Conservation (phyloP, 495 filamentous ascomycete genomes). For the Collariella sp. region DNA sequence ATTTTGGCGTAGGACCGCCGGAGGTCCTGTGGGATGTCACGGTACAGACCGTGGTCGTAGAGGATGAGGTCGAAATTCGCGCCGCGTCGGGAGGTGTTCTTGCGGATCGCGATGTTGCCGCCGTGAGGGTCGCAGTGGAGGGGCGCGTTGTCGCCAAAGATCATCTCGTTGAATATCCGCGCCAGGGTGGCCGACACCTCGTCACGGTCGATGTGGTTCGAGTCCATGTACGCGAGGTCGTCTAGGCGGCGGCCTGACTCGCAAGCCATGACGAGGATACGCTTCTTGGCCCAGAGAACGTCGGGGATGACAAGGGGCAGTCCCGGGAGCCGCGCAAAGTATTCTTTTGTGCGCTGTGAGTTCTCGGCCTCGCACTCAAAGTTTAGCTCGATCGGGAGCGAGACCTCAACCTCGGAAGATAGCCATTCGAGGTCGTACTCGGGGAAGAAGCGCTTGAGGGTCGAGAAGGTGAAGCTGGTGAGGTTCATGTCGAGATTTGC, state of each 20-base stretch:
- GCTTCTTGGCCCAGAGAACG: constrained; percentile 79
- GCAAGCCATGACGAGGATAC: constrained; percentile 94
- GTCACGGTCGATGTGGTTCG: constrained; percentile 81
- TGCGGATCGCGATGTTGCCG: constrained; percentile 89
- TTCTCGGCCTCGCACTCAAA: constrained; percentile 83
- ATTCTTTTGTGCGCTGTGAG: constrained; percentile 64
- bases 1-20: constrained; percentile 90
- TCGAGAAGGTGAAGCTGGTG: constrained; percentile 82
- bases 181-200: constrained; percentile 91
- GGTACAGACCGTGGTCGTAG: constrained; percentile 97
- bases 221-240: constrained; percentile 78
- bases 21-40: constrained; percentile 72
- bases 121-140: constrained; percentile 97
- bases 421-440: constrained; percentile 97
- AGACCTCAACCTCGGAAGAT: constrained; percentile 82
- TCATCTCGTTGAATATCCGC: constrained; percentile 98
- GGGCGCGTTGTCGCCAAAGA: constrained; percentile 82
- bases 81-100: constrained; percentile 39
- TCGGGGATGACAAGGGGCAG: constrained; percentile 80
- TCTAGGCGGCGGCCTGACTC: constrained; percentile 81
- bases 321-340: constrained; percentile 62
- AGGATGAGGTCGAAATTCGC: constrained; percentile 91
- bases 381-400: constrained; percentile 83
- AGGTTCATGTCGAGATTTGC: constrained; percentile 78
- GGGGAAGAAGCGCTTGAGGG: constrained; percentile 85